Base-by-base conservation (phyloP, 306 rosid genomes). In the Lithocarpus polystachyus region DNA sequence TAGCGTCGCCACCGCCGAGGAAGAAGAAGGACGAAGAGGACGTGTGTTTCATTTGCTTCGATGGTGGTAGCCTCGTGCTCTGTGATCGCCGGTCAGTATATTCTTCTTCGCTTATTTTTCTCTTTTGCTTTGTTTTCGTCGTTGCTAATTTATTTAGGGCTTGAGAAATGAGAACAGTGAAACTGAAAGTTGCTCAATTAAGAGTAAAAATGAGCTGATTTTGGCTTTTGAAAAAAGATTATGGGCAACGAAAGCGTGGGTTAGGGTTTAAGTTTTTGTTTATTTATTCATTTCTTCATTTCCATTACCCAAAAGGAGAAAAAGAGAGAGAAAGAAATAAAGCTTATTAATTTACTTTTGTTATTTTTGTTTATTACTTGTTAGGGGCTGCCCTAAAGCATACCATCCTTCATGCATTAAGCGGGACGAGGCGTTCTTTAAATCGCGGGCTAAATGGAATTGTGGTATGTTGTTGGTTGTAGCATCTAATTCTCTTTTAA, bases 381-480 rank as follows among this genome's bases (percentile, higher is more conserved):
- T 57, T 76, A 96, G 99, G 92, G 96, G 93, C 40, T 96, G 99
- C 68, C 99, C 98, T 11, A 96, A 96, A 89, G 99, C 99, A 1
- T 96, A 96, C 80, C 99, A 96, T 78, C 97, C 97, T 0, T 65
- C 97, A 4, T 96, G 99, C 86, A 82, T 96, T 79, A 96, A 96
- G 87, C 85, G 99, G 59, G 99, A 96, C 48, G 99, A 96, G 52
- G 73, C 93, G 6, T 96, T 96, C 82, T 96, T 96, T 78, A 90
- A 84, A 70, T 93, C 98, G 24, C 93, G 88, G 83, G 99, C 99
- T 56, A 93, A 91, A 82, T 96, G 99, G 99, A 96, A 91, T 83
- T 96, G 99, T 26, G 99, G 99, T 96, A 89, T 23, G 89, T 84
- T 77, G 59, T 81, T 23, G 56, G 89, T 84, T 81, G 52, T 81